phyloP scores from a whole-genome alignment of 768 basidiomycete genomes.

The Boletus rufocinnamomeus region DNA sequence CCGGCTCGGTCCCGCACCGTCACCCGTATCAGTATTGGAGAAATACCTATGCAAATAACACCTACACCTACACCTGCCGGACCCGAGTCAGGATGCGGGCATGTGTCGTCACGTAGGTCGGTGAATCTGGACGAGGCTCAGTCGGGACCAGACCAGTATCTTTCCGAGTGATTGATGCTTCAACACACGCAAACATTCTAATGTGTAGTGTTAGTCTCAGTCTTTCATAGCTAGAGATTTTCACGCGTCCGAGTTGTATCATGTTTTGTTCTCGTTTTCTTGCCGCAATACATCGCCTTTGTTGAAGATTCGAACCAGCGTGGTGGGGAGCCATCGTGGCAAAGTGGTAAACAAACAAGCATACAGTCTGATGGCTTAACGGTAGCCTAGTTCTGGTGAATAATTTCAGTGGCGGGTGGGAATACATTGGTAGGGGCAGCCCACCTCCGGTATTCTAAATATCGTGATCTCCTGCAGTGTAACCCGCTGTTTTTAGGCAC shows the following conservation, averaged over 20 bases:
- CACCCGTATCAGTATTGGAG: slow-evolving; percentile 36
- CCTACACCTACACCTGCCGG: slow-evolving; percentile 34
- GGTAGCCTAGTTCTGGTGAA: slow-evolving; percentile 37
- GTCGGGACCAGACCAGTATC: background rate
- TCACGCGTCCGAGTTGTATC: slow-evolving; percentile 1
- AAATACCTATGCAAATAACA: slow-evolving; percentile 37
- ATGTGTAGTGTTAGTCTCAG: slow-evolving; percentile 17
- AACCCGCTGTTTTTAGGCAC: slow-evolving; percentile 3
- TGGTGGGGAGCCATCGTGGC: slow-evolving; percentile 1
- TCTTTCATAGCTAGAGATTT: slow-evolving; percentile 8
- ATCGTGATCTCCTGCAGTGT: slow-evolving; percentile 74
- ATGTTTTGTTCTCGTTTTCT: background rate
- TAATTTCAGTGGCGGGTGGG: slow-evolving; percentile 3
- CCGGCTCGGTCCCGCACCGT: slow-evolving; percentile 13
- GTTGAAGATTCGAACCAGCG: slow-evolving; percentile 7
- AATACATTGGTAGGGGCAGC: slow-evolving; percentile 16
- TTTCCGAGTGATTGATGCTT: background rate
- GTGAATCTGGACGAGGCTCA: slow-evolving; percentile 26
- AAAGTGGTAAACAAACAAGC: slow-evolving; percentile 10
- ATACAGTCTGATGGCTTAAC: slow-evolving; percentile 4
- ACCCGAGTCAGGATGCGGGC: slow-evolving; percentile 29
- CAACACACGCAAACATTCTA: background rate
- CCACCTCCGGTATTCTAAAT: slow-evolving; percentile 86
- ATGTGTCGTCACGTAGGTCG: slow-evolving; percentile 35
- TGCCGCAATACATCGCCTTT: background rate